Base-by-base conservation (phyloP, 2,329 filamentous ascomycete species). In the Alternaria brassicae region DNA sequence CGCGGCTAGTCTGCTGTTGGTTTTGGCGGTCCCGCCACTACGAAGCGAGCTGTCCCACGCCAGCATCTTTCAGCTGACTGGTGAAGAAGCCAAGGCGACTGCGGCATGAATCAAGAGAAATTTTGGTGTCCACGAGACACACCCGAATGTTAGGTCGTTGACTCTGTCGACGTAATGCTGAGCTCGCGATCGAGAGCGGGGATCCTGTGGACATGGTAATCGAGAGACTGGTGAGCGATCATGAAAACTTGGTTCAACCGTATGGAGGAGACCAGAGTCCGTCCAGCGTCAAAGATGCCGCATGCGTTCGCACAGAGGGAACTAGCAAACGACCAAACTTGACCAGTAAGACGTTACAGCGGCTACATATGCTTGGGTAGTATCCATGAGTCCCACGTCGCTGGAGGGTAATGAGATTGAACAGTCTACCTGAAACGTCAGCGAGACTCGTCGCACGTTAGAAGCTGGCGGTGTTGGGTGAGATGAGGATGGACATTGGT, bases 21-120 rank as follows among this genome's bases (percentile, higher is more conserved):
- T 56, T 32, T 47, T 58, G 12, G 49, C 36, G 49, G 36, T 48
- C 36, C 41, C 28, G 42, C 41, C 37, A 48, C 40, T 53, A 44
- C 34, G 19, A 51, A 40, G 27, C 45, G 44, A 54, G 45, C n/a
- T 39, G 39, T 19, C 56, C 52, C 39, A 51, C 36, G 51, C n/a
- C 30, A 44, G 41, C 12, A 45, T 42, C 42, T 30, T 32, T 8
- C 12, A 39, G 47, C 48, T 53, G 25, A 60, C 60, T 53, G 48
- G 28, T 19, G 30, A 49, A 23, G 37, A 41, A 19, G 48, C 19
- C 48, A 36, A 40, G 39, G 30, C 56, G 36, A 45, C 30, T 30
- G 32, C 19, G 41, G 56, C 42, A 56, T 62, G 49, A 53, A 56
- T 12, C 32, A 32, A 27, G 30, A 37, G 42, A 60, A 56, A 53